Evolutionary conservation across 768 basidiomycete genomes (phyloP), one percentile per base, ranked within the genome.

Genomic region (Mrakia blollopis): DNA sequence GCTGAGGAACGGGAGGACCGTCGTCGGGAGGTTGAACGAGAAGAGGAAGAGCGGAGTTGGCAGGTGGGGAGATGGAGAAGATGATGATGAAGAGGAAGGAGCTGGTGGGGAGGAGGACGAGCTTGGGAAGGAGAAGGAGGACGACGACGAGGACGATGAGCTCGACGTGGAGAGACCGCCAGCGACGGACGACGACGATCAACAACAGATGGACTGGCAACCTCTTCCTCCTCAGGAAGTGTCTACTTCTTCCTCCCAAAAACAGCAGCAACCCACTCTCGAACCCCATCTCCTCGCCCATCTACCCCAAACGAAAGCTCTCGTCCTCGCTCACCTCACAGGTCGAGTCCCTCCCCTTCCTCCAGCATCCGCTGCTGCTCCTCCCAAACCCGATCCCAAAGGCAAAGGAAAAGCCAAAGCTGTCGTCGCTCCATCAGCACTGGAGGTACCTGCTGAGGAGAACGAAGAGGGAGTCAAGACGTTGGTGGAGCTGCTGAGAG

Each of bases 401-500:
- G 71, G 74, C 30, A 63, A 78, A 68, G 74, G 61, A 7, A 71
- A 74, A 41, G 39, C 50, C 65, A 57, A 44, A 39, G 65, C 65
- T 11, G 13, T 28, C 28, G 37, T 37, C 11, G 30, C 72, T 39
- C 63, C 32, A 37, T 30, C 63, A n/a, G 28, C 16, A 21, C 21
- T 21, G 9, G 16, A 54, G 4, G 75, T 72, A 32, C 47, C 72
- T 0, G 28, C 47, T 2, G 79, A 80, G 52, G 82, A 82, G 44
- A 80, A 80, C 71, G 82, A 81, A 25, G 83, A 83, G 70, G 89
- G 91, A 0, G 83, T 86, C 37, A 81, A 87, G 47, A 89, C 92
- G 75, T 82, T 98, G 18, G 81, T 84, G 1, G 87, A 88, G 67
- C 83, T 98, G 30, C 85, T 97, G 7, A 82, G 84, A 30, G 94